Evolutionary conservation across 2,329 filamentous ascomycete species (phyloP), one percentile per base, ranked within the genome.

Genomic region (Trichoderma hamatum): DNA sequence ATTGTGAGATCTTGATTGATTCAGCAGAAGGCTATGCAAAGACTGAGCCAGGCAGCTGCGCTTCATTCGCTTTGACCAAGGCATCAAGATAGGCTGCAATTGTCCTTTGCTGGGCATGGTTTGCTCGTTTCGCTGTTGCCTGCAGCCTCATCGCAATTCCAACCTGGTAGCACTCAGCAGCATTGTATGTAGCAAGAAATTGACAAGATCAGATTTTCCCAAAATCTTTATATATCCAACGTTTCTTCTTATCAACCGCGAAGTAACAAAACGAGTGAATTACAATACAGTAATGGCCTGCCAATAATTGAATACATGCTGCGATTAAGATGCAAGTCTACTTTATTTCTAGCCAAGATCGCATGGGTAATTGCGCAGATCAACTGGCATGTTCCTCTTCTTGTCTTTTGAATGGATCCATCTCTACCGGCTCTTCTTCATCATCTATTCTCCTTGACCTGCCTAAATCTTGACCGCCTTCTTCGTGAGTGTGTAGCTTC

Each of bases 401-500:
- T 24, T 49, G n/a, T 4, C 3, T 4, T 11, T 49, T 49, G 46
- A 49, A 24, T 11, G 46, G 46, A 49, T 49, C 46, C 46, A 49
- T 49, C 21, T 49, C 46, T 49, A 28, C 54, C 16, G 30, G n/a
- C 10, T 28, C 52, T 11, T 67, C 64, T 52, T 67, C 64, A 67
- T 67, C 64, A 2, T 54, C n/a, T 59, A 51, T 39, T n/a, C 54
- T n/a, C 11, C 54, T 28, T 28, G 30, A 16, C 61, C 36, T 39
- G 32, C 61, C 28, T 19, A 30, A 39, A 11, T 51, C 30, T 32
- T 39, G 56, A n/a, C 9, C 46, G 14, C 51, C 32, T 34, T 51
- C 24, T 55, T 85, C 83, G 68, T 85, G 78, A 46, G 80, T 77
- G 69, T 86, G 78, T 36, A 89, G 73, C 73, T 83, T 85, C 75